Conservation (phyloP, 164 flowering plant species). For the Vitis vinifera region DNA sequence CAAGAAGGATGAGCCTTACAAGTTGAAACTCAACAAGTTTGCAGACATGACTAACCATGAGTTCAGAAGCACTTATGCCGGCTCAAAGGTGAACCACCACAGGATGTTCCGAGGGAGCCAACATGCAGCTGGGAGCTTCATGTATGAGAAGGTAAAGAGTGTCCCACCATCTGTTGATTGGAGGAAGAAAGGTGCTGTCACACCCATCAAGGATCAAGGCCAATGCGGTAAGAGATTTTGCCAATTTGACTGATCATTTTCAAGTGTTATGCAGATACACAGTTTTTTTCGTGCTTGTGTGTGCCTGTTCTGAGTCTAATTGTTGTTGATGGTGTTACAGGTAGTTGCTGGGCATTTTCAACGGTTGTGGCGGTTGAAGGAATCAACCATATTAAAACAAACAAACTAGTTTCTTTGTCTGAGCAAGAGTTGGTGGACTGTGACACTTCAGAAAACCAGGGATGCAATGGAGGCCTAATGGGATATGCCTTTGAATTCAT, state of each 20-base stretch:
- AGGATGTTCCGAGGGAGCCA: conserved; percentile 49
- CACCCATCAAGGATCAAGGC: conserved; percentile 70
- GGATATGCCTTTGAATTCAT: conserved; percentile 73
- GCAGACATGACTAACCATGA: conserved; percentile 74
- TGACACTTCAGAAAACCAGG: conserved; percentile 61
- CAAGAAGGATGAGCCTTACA: conserved; percentile 56
- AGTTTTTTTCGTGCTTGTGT: too few relatives aligned
- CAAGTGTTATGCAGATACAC: too few relatives aligned
- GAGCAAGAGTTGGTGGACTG: conserved; percentile 90
- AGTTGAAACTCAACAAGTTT: conserved; percentile 59
- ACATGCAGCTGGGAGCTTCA: conserved; percentile 42
- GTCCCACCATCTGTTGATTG: conserved; percentile 67
- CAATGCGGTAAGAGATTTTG: conserved; percentile 58
- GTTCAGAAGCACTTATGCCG: conserved; percentile 47
- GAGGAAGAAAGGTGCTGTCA: conserved; percentile 76
- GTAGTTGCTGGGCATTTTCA: conserved; percentile 98
- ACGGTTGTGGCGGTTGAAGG: conserved; percentile 85
- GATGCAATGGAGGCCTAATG: conserved; percentile 90
- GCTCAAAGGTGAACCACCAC: conserved; percentile 56
- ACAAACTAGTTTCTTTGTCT: conserved; percentile 64
- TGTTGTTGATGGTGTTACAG: conserved; percentile 26
- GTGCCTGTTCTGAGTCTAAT: too few relatives aligned
- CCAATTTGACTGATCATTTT: too few relatives aligned
- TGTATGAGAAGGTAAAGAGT: conserved; percentile 38
- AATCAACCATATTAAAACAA: conserved; percentile 69